These are phyloP conservation scores for Fusarium graminum DNA, from an alignment of 2,329 filamentous ascomycete species.

Conservation along the genomic window DNA sequence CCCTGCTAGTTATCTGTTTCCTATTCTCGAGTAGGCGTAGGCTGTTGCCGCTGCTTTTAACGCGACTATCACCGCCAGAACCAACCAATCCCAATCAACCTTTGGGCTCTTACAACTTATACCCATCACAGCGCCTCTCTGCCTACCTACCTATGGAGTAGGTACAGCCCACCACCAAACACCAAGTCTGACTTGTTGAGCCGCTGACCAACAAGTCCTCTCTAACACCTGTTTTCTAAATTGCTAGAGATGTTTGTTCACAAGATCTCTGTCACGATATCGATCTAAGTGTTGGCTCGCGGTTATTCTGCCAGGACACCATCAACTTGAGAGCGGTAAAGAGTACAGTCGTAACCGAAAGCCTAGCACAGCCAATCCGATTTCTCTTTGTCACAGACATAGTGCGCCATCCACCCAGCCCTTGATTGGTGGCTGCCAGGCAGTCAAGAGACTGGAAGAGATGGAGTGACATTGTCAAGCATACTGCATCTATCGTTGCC, in stretches of 20 bases:
- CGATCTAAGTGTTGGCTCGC: conserved; percentile 37
- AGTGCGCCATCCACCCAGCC: conserved; percentile 25
- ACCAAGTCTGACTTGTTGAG: conserved; percentile 29
- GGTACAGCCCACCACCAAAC: conserved; percentile 31
- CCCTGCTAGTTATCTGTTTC: conserved; percentile 21
- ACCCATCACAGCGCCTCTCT: conserved; percentile 43
- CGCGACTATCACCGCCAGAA: conserved; percentile 41
- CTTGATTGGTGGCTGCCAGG: conserved; percentile 23
- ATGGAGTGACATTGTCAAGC: conserved; percentile 43
- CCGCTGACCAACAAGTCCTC: conserved; percentile 36
- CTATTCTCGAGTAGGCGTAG: conserved; percentile 41
- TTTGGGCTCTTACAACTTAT: conserved; percentile 39
- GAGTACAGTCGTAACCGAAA: conserved; percentile 20
- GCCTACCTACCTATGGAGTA: conserved; percentile 10
- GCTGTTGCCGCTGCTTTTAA: conserved; percentile 47
- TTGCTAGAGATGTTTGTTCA: conserved; percentile 20
- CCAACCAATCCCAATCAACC: conserved; percentile 44
- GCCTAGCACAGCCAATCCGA: conserved; percentile 12
- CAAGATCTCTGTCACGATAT: conserved; percentile 30
- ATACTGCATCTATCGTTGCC: conserved; percentile 41
- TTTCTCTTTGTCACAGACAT: conserved; percentile 27
- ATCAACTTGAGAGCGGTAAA: conserved; percentile 12
- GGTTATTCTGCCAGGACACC: conserved; percentile 24
- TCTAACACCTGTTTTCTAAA: conserved; percentile 18
- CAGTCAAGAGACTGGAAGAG: conserved; percentile 22